Conservation (phyloP, 2,329 filamentous ascomycete genomes). For the Ophiostoma pallidulum region DNA sequence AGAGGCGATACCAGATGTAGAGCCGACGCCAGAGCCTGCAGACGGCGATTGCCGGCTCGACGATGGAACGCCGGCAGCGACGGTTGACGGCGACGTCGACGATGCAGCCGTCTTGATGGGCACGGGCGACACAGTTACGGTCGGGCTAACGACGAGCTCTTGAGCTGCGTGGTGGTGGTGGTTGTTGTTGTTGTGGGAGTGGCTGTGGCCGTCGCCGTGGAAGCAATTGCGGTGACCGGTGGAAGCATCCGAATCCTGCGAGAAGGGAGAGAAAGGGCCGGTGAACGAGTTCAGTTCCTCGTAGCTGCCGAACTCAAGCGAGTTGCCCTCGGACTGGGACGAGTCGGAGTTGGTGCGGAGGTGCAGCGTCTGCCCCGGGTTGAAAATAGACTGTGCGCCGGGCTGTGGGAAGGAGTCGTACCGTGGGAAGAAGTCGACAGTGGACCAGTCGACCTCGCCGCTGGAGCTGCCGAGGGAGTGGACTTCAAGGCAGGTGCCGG, state of each 20-base stretch:
- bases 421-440: conserved; percentile 66
- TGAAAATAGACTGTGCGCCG: conserved; percentile 62
- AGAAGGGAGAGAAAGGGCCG: conserved; percentile 62
- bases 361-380: conserved; percentile 83
- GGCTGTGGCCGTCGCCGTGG: conserved; percentile 40
- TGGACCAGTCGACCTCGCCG: conserved; percentile 56
- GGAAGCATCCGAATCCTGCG: conserved; percentile 63
- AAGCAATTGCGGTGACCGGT: conserved; percentile 53
- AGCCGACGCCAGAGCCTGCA: conserved; percentile 48
- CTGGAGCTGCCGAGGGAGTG: conserved; percentile 76
- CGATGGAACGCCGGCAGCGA: conserved; percentile 1
- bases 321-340: conserved; percentile 60
- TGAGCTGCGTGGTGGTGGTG: conserved; percentile 33
- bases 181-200: conserved; percentile 36
- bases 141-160: conserved; percentile 55
- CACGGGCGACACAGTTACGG: conserved; percentile 58
- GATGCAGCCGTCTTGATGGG: conserved; percentile 51
- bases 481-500: conserved; percentile 75
- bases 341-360: conserved; percentile 80
- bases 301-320: conserved; percentile 65
- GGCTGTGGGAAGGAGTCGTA: conserved; percentile 58
- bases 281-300: conserved; percentile 68
- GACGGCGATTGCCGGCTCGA: conserved; percentile 48
- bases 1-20: conserved; percentile 5
- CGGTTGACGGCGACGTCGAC: background rate